Percentiles rank a stretch among this genome's conserved stretches.
Evolutionary conservation across 2,329 filamentous ascomycete species (phyloP).

Genomic region (Neonectria hederae): DNA sequence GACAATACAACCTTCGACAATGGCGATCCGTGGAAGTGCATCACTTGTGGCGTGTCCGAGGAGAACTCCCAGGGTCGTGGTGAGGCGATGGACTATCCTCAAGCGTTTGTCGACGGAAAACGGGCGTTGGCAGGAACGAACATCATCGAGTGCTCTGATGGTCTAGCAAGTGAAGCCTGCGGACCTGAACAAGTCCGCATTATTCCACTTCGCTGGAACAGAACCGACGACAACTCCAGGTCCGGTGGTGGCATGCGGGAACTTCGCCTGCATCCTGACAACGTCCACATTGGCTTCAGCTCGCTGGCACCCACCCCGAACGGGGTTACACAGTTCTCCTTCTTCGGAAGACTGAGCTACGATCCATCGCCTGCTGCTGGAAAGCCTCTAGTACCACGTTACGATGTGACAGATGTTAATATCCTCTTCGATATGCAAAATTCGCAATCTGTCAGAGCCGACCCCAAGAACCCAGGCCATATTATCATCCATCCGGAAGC

Average conservation of each 20-base stretch:
- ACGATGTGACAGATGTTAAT: neutral
- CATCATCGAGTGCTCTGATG: neutral
- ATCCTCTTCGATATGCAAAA: too few relatives aligned
- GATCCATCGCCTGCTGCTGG: neutral
- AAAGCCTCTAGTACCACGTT: neutral
- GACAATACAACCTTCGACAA: conserved; percentile 52
- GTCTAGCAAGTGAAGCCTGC: neutral
- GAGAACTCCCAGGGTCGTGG: conserved; percentile 35
- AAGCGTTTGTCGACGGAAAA: neutral
- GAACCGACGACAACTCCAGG: neutral
- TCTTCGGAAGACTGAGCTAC: neutral
- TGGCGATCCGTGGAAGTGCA: conserved; percentile 57
- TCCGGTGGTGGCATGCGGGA: neutral
- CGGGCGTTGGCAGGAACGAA: neutral
- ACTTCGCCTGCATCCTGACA: neutral
- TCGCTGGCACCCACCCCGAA: neutral
- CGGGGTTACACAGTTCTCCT: neutral
- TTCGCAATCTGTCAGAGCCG: neutral
- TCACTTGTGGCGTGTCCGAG: conserved; percentile 53
- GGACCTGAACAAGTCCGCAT: neutral
- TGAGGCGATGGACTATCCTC: neutral
- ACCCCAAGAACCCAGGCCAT: too few relatives aligned
- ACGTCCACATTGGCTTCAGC: neutral
- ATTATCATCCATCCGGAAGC: too few relatives aligned
- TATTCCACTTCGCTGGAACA: neutral